Evolutionary conservation across 768 basidiomycete genomes (phyloP).

Genomic region (Termitomyces eurrhizus): DNA sequence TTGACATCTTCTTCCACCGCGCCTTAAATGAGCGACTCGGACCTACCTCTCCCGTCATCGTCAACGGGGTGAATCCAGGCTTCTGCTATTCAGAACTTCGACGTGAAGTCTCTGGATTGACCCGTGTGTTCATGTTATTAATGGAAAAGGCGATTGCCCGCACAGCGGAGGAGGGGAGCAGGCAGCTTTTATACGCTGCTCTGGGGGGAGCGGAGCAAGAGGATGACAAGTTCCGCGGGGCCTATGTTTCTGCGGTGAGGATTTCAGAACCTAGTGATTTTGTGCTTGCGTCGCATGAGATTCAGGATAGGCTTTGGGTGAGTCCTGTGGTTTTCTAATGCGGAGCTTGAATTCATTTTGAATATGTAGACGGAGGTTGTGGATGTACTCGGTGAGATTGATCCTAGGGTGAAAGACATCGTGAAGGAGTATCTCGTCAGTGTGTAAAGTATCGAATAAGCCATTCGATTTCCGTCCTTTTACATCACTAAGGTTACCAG

Average conservation of each 20-base stretch:
- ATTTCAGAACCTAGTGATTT: slow-evolving; percentile 10
- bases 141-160: slow-evolving; percentile 28
- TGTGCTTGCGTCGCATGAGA: background rate
- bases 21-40: slow-evolving; percentile 26
- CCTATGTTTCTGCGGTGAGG: slow-evolving; percentile 3
- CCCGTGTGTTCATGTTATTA: slow-evolving; percentile 14
- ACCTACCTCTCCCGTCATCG: slow-evolving; percentile 22
- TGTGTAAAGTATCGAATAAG: background rate
- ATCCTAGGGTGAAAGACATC: background rate
- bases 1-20: slow-evolving; percentile 35
- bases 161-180: slow-evolving; percentile 10
- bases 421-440: background rate
- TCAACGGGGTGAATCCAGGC: slow-evolving; percentile 35
- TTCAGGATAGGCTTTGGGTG: background rate
- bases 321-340: background rate
- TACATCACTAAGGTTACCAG: no score
- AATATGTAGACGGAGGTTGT: background rate
- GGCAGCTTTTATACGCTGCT: slow-evolving; percentile 12
- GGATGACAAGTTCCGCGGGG: slow-evolving; percentile 8
- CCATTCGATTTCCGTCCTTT: no score
- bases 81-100: slow-evolving; percentile 34
- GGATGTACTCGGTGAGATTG: background rate
- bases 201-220: slow-evolving; percentile 6
- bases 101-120: slow-evolving; percentile 18
- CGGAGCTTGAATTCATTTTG: background rate